Percentiles rank a stretch among this genome's conserved stretches.
These are phyloP conservation scores for Centaurea solstitialis DNA, from an alignment of 129 eudicot genomes.

Conservation along the genomic window DNA sequence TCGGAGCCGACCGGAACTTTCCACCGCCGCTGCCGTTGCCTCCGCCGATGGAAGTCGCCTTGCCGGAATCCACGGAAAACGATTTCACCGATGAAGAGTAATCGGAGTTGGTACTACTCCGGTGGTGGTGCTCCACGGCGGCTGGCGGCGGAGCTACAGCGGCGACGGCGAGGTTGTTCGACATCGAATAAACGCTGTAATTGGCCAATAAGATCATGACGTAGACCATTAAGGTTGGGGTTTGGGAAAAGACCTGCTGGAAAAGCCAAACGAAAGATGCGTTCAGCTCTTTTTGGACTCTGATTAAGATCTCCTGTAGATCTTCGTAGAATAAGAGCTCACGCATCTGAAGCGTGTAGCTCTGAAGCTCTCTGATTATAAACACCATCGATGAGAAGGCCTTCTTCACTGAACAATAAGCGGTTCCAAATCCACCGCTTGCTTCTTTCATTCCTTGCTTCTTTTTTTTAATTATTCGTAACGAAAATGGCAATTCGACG, in stretches of 20 bases:
- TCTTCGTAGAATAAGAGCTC: conserved; percentile 66
- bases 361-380: conserved; percentile 83
- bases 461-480: conserved; percentile 79
- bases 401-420: conserved; percentile 71
- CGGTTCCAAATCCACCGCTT: conserved; percentile 48
- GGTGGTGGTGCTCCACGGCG: background rate
- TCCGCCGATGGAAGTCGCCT: conserved; percentile 60
- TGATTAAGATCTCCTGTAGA: conserved; percentile 62
- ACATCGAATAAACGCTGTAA: conserved; percentile 77
- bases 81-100: conserved; percentile 46
- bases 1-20: conserved; percentile 46
- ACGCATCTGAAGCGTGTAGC: conserved; percentile 83
- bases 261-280: conserved; percentile 95
- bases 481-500: conserved; percentile 72
- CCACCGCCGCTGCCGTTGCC: conserved; percentile 88
- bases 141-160: conserved; percentile 20
- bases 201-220: conserved; percentile 89
- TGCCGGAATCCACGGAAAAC: conserved; percentile 34
- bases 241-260: conserved; percentile 81
- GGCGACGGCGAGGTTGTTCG: conserved; percentile 43
- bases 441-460: conserved; percentile 56
- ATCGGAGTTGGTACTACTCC: conserved; percentile 33
- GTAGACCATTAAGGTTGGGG: conserved; percentile 88
- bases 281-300: conserved; percentile 81
- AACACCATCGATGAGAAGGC: conserved; percentile 97